phyloP scores from a whole-genome alignment of 1,284 basidiomycete genomes.

The Trametes sp. region DNA sequence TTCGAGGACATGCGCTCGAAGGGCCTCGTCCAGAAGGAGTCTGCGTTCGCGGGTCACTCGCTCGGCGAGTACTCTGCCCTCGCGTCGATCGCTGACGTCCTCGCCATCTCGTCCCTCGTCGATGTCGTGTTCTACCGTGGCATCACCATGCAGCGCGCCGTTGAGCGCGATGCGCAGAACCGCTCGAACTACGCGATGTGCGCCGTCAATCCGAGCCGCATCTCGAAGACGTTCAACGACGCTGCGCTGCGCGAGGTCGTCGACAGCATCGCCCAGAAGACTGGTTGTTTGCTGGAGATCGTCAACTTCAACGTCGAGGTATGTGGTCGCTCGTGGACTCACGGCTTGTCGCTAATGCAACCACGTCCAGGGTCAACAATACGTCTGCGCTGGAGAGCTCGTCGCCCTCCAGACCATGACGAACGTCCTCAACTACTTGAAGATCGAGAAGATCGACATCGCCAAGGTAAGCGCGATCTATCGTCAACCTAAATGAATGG shows the following conservation, averaged over 20 bases:
- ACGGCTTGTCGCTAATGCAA: background rate
- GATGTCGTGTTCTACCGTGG: constrained; percentile 99
- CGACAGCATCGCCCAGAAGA: constrained; percentile 83
- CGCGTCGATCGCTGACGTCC: constrained; percentile 95
- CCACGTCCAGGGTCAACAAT: constrained; percentile 83
- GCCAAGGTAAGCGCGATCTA: constrained; percentile 69
- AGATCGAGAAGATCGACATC: constrained; percentile 96
- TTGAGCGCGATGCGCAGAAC: constrained; percentile 92
- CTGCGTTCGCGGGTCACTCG: constrained; percentile 97
- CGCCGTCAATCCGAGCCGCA: constrained; percentile 95
- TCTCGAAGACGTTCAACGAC: constrained; percentile 94
- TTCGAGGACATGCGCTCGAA: constrained; percentile 98
- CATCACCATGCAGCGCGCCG: constrained; percentile 99
- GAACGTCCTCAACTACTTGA: constrained; percentile 96
- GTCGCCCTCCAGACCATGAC: constrained; percentile 93
- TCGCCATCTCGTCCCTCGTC: constrained; percentile 94
- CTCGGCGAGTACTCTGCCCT: constrained; percentile 98
- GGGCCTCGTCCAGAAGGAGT: constrained; percentile 91
- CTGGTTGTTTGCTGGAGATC: constrained; percentile 89
- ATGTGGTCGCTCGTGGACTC: constrained; percentile 30
- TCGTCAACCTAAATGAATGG: background rate
- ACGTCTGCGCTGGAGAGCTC: constrained; percentile 97
- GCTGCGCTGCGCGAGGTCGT: constrained; percentile 95
- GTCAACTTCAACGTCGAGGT: constrained; percentile 99
- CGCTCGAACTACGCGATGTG: constrained; percentile 99